phyloP scores from a whole-genome alignment of 78 protist genomes.

The Dictyostelium firmibasis region DNA sequence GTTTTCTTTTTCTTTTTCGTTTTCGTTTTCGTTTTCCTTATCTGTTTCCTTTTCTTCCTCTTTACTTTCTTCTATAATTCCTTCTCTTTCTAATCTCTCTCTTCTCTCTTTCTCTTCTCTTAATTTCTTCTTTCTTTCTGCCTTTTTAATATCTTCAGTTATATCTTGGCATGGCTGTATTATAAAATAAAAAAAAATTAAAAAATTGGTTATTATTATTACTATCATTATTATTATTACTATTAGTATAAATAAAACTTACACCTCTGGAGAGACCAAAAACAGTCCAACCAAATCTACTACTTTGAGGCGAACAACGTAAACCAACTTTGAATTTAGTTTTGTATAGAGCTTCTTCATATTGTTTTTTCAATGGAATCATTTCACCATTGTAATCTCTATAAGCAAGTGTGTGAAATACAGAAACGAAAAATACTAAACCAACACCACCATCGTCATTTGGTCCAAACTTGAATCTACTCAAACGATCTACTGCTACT shows the following conservation, averaged over 20 bases:
- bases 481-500: neutral
- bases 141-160: neutral
- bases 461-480: neutral
- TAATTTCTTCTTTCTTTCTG: neutral
- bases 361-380: neutral
- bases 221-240: neutral
- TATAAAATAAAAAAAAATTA: neutral
- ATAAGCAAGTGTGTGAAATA: neutral
- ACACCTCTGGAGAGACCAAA: neutral
- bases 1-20: too few species aligned
- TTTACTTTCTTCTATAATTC: neutral
- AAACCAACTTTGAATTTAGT: neutral
- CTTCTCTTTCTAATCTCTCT: neutral
- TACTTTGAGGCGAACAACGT: neutral
- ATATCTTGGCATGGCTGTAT: neutral
- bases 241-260: neutral
- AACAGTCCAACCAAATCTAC: conserved; percentile 15
- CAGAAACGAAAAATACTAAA: neutral
- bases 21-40: neutral
- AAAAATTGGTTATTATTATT: neutral
- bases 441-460: neutral
- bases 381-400: neutral
- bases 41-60: neutral
- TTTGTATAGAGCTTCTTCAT: neutral
- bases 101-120: neutral